A percentile compares a stretch with the other conserved stretches of the same genome.
These are phyloP conservation scores for Glebionis coronaria DNA, from an alignment of 129 eudicot genomes.

Conservation along the genomic window DNA sequence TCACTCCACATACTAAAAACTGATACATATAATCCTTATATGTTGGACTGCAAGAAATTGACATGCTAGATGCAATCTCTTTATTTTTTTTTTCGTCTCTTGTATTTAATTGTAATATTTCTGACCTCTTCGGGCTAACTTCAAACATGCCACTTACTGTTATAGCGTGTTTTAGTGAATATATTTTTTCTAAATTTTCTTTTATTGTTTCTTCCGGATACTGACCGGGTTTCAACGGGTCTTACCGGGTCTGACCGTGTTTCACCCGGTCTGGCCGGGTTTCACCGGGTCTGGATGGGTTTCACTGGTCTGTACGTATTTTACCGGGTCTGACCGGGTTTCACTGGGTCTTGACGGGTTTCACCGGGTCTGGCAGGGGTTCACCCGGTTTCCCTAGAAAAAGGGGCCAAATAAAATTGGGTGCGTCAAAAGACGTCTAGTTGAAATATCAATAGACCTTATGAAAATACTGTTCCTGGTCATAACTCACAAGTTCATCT, in stretches of 20 bases:
- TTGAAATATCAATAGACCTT: not conserved
- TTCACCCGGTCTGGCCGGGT: no score
- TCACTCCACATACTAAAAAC: constrained; percentile 24
- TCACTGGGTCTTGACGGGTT: no score
- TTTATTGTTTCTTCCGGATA: not conserved
- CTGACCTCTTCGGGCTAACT: constrained; percentile 18
- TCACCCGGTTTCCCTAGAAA: no score
- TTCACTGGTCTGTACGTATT: no score
- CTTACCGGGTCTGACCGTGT: no score
- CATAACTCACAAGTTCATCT: no score
- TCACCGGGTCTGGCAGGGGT: no score
- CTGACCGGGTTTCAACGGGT: no score
- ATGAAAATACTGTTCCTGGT: not conserved
- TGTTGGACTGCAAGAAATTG: not conserved
- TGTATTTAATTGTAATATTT: constrained; percentile 1
- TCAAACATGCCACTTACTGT: constrained; percentile 12
- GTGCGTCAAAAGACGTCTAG: not conserved
- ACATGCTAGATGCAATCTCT: not conserved
- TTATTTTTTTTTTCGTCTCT: not conserved
- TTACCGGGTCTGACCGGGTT: no score
- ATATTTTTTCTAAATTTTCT: not conserved
- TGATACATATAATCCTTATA: constrained; percentile 4
- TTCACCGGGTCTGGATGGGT: no score
- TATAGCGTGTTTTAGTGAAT: not conserved
- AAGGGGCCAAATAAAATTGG: no score